These are phyloP conservation scores for Arachis hypogaea DNA, from an alignment of 306 rosid species.

Conservation along the genomic window DNA sequence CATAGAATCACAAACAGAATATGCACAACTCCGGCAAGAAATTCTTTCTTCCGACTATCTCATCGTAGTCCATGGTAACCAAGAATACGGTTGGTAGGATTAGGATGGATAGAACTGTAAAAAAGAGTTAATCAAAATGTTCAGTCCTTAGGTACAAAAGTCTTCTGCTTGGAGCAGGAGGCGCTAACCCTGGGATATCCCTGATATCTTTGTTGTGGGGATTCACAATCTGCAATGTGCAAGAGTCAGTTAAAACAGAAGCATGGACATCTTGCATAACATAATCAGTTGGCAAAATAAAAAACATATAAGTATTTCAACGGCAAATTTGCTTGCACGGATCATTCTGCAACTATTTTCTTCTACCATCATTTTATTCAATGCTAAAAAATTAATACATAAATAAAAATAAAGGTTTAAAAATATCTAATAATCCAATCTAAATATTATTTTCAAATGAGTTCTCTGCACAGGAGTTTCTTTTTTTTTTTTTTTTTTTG, in stretches of 20 bases:
- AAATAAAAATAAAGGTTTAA: neutral
- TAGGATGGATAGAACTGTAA: constrained; percentile 42
- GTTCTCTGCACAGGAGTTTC: neutral
- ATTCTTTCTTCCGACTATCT: constrained; percentile 31
- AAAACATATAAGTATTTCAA: neutral
- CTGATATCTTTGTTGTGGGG: constrained; percentile 82
- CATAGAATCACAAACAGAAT: constrained; percentile 63
- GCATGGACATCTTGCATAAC: constrained; percentile 5
- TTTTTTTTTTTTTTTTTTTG: too few species aligned
- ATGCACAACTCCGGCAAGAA: constrained; percentile 50
- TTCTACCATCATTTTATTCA: neutral
- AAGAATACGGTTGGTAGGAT: constrained; percentile 35
- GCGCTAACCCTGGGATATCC: constrained; percentile 96
- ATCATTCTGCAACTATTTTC: neutral
- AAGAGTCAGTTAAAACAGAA: constrained; percentile 13
- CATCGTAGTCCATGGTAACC: constrained; percentile 23
- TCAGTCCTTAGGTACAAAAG: constrained; percentile 73
- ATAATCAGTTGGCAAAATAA: neutral
- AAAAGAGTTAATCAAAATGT: constrained; percentile 45
- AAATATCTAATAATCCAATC: constrained; percentile 8
- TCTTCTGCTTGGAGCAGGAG: constrained; percentile 87
- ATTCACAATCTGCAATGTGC: constrained; percentile 70
- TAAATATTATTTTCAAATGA: constrained; percentile 7
- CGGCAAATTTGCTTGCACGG: constrained; percentile 10
- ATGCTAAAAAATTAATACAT: neutral